These are phyloP conservation scores for Cerioporus squamosus DNA, from an alignment of 1,284 basidiomycete species.

Conservation along the genomic window DNA sequence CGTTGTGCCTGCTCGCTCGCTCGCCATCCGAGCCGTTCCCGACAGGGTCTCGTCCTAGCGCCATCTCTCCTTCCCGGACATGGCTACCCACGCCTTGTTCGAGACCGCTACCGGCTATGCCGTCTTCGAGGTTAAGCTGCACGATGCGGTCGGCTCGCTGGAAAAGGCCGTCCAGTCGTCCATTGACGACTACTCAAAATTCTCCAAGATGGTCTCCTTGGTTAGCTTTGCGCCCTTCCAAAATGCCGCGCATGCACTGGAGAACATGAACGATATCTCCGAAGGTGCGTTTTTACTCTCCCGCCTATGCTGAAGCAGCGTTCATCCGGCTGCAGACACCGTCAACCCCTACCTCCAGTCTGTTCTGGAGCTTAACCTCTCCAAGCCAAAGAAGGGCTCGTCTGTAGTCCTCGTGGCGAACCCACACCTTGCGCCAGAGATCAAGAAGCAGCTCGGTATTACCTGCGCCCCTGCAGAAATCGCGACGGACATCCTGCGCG, in stretches of 20 bases:
- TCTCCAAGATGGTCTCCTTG: constrained; percentile 93
- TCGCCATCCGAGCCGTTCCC: neutral
- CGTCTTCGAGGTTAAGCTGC: constrained; percentile 88
- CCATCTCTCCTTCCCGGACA: constrained; percentile 32
- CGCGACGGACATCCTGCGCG: constrained; percentile 90
- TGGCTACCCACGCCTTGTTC: constrained; percentile 91
- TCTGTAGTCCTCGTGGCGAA: constrained; percentile 87
- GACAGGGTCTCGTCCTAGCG: neutral
- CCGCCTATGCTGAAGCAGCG: neutral
- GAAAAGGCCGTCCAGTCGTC: constrained; percentile 86
- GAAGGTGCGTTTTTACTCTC: constrained; percentile 65
- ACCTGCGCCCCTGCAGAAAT: constrained; percentile 90
- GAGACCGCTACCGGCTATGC: constrained; percentile 97
- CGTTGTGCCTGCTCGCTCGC: neutral
- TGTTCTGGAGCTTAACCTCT: constrained; percentile 88
- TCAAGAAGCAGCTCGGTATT: constrained; percentile 80
- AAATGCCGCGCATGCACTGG: constrained; percentile 93
- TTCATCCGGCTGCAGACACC: constrained; percentile 58
- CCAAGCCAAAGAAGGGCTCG: constrained; percentile 79
- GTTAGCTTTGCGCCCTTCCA: constrained; percentile 96
- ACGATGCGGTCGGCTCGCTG: constrained; percentile 89
- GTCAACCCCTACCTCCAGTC: constrained; percentile 88
- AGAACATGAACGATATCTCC: constrained; percentile 96
- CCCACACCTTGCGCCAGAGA: constrained; percentile 76
- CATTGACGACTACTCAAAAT: constrained; percentile 87